Base-by-base conservation (phyloP, 768 basidiomycete genomes). In the Candolleomyces efflorescens region DNA sequence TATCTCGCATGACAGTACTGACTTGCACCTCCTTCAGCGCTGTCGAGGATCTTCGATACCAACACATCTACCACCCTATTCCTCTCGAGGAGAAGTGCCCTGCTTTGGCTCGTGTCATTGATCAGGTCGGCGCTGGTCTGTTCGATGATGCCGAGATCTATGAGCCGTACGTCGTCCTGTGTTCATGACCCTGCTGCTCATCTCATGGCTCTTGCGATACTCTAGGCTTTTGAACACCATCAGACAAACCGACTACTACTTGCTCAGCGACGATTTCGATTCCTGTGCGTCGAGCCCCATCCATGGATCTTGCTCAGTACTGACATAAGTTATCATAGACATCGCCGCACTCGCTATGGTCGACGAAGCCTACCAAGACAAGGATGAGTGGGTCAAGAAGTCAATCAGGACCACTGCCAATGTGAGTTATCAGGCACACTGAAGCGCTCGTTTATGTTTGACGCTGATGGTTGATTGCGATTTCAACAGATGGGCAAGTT, bases 211-310 rank as follows among this genome's bases (percentile, higher is more conserved):
- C 53, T 37, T 17, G 20, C 65, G 60, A 63, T 66, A 11, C 23
- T 37, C 23, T 55, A 89, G 86, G 20, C 75, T 91, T 44, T 73
- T 90, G 60, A 88, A 89, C 70, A 92, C 89, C 18, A 83, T 92
- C 64, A 78, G 85, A 41, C 83, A 90, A 65, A 80, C 82, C 44
- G 90, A 94, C 62, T 83, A 87, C 69, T 92, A 91, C 69, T 78
- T 94, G 51, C 68, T 96, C 56, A 85, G 91, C 0, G 94, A 98
- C 67, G 95, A 98, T 75, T 98, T 98, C 67, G 90, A 94, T 62
- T 94, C 92, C 9, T 96, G 86, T 94, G 51, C 60, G 86, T 75
- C 39, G 12, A 43, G 5, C 22, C 43, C 36, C 23, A 52, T 20
- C 0, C 9, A 49, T 47, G 26, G 18, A 9, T 26, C 55, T 62